Evolutionary conservation across 345 rosid genomes (phyloP), one percentile per base, ranked within the genome.

Genomic region (Eucalyptus erythrocorys): DNA sequence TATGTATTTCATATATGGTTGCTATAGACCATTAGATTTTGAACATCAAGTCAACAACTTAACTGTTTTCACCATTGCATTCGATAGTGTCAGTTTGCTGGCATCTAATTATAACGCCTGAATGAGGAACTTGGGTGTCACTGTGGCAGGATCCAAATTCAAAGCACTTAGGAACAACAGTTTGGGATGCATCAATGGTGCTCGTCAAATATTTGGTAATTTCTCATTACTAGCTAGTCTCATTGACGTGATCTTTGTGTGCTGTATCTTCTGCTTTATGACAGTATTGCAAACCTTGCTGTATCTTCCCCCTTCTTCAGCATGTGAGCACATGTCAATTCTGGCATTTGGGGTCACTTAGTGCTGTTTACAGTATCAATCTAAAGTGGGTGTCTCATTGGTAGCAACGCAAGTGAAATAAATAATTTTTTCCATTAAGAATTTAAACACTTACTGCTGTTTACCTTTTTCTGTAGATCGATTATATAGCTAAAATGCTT

Each of bases 151-250:
- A 97, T 93, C 99, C 99, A 30, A 97, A 97, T 92, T 97, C 99
- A 27, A 95, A 95, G 94, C 98, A 97, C 93, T 91, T 94, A 87
- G 99, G 99, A 90, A 97, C 98, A 85, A 97, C 99, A 16, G 99
- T 97, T 89, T 97, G 99, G 99, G 99, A 97, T 92, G 97, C 99
- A 13, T 97, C 99, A 22, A 92, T 97, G 94, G 99, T 97, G 90
- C 95, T 97, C 71, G 96, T 92, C 88, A 97, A 97, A 90, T 97
- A 90, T 92, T 92, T 97, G 96, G 99, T 97, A 93, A 90, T 79
- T 17, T 80, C 16, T 61, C 21, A 7, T 10, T 45, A 17, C 19
- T 47, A 2, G 15, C 26, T 87, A 79, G 87, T 30, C 24, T 85
- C 13, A 11, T 17, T 80, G 27, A 32, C 1, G 10, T 53, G 13